A percentile compares a stretch with the other conserved stretches of the same genome.
Conservation (phyloP, 306 rosid genomes). For the Luffa aegyptiaca region DNA sequence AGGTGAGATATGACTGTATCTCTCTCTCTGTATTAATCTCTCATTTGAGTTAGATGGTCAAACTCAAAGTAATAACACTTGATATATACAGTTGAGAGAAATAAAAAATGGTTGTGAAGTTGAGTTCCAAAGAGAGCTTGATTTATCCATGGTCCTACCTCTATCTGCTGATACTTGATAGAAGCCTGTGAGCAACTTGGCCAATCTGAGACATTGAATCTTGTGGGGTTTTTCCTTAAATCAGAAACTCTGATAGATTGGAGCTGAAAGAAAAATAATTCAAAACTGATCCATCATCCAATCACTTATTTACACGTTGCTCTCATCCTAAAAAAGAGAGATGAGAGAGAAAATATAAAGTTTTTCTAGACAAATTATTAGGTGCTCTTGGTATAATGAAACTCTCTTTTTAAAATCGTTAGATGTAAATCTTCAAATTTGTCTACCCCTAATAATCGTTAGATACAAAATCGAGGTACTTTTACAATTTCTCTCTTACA, state of each 20-base stretch:
- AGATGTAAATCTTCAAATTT: no score
- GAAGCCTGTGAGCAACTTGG: conserved; percentile 8
- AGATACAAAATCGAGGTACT: no score
- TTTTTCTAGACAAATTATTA: no score
- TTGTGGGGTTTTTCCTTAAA: conserved; percentile 5
- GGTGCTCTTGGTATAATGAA: no score
- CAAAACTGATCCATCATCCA: background rate
- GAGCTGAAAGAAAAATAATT: background rate
- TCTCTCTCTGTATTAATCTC: background rate
- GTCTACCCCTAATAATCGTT: no score
- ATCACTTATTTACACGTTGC: background rate
- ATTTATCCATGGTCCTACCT: background rate
- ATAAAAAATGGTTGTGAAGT: background rate
- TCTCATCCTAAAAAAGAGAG: background rate
- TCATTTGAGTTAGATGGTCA: background rate
- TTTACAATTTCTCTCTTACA: no score
- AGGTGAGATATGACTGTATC: conserved; percentile 3
- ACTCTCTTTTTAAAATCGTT: no score
- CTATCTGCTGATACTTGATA: conserved; percentile 3
- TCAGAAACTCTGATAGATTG: background rate
- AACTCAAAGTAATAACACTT: background rate
- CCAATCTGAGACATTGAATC: conserved; percentile 7
- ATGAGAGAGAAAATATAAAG: background rate
- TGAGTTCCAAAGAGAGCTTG: background rate
- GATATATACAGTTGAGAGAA: background rate